A percentile compares a stretch with the other conserved stretches of the same genome.
Evolutionary conservation across 768 basidiomycete species (phyloP).

Genomic region (Dendrothele bispora): DNA sequence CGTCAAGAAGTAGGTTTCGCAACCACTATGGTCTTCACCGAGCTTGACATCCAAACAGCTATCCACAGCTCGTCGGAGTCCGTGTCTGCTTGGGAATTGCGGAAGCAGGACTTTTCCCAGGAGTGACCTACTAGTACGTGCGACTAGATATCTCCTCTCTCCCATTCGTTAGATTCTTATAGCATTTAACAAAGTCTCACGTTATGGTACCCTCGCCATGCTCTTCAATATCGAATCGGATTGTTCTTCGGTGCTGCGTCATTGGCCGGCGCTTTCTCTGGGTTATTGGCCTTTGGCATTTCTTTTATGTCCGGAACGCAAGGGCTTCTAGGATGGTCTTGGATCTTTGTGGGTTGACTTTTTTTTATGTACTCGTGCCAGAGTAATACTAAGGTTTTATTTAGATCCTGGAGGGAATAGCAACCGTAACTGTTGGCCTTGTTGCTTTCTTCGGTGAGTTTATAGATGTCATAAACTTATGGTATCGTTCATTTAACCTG

Average conservation of each 20-base stretch:
- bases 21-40: not conserved
- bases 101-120: slow-evolving; percentile 74
- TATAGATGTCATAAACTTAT: too few species aligned
- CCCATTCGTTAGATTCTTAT: not conserved
- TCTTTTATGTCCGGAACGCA: slow-evolving; percentile 48
- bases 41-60: slow-evolving; percentile 34
- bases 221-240: slow-evolving; percentile 58
- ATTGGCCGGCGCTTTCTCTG: slow-evolving; percentile 62
- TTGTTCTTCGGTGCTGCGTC: slow-evolving; percentile 69
- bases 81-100: slow-evolving; percentile 62
- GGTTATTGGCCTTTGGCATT: slow-evolving; percentile 56
- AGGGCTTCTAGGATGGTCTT: slow-evolving; percentile 58
- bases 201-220: slow-evolving; percentile 67
- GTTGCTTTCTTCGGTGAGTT: slow-evolving; percentile 49
- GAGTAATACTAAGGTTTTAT: not conserved
- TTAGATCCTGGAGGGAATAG: slow-evolving; percentile 64
- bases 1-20: slow-evolving; percentile 52
- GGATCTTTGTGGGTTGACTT: slow-evolving; percentile 64
- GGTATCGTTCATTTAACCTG: too few species aligned
- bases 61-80: slow-evolving; percentile 57
- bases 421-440: slow-evolving; percentile 56
- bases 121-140: slow-evolving; percentile 69
- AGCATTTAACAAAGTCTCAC: slow-evolving; percentile 42
- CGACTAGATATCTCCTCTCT: not conserved
- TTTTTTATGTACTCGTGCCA: not conserved